These are phyloP conservation scores for Amborella trichopoda DNA, from an alignment of 164 flowering plant species.

Conservation along the genomic window DNA sequence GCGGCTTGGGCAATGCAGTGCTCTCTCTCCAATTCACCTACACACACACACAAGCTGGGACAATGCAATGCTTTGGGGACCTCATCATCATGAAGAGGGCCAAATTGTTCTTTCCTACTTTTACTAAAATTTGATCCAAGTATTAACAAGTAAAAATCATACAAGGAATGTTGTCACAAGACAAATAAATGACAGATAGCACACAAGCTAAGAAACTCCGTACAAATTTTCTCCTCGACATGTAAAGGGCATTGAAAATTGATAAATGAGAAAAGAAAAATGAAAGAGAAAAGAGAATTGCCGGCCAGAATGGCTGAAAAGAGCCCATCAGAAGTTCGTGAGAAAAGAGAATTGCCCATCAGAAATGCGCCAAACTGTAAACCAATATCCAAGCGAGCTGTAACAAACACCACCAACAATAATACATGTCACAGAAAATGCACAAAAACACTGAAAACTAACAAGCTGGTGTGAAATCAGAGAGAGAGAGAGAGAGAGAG, in stretches of 20 bases:
- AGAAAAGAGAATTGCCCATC: slow-evolving; percentile 13
- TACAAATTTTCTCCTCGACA: too few relatives aligned
- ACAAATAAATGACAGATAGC: too few relatives aligned
- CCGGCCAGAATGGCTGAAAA: not conserved
- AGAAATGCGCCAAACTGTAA: slow-evolving; percentile 87
- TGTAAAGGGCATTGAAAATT: not conserved
- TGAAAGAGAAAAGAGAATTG: not conserved
- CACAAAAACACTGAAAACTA: not conserved
- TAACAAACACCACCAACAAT: slow-evolving; percentile 2
- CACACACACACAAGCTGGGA: too few relatives aligned
- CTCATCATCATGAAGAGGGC: too few relatives aligned
- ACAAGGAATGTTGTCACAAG: too few relatives aligned
- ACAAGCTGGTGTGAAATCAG: not conserved
- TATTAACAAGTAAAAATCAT: too few relatives aligned
- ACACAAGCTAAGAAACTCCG: too few relatives aligned
- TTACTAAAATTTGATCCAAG: too few relatives aligned
- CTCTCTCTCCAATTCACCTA: too few relatives aligned
- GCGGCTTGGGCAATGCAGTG: too few relatives aligned
- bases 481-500: not conserved
- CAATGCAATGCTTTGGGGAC: too few relatives aligned
- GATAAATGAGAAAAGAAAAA: not conserved
- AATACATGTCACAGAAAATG: not conserved
- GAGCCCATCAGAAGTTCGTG: not conserved
- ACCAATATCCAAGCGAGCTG: slow-evolving; percentile 67
- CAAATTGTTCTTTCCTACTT: too few relatives aligned